Conservation (phyloP, 352 stramenopile species). For the Halophytophthora batemanensis region DNA sequence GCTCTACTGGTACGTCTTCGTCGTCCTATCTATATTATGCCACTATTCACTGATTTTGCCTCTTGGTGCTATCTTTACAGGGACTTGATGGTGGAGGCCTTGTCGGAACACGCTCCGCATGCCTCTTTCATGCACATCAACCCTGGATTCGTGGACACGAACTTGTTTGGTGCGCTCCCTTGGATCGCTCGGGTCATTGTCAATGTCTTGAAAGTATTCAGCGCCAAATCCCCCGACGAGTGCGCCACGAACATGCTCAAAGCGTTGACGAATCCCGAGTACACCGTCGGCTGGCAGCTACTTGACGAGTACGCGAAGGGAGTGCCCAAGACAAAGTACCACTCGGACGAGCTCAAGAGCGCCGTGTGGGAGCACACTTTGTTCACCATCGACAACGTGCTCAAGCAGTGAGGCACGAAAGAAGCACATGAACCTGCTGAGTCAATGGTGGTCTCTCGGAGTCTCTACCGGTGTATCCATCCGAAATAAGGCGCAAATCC, state of each 20-base stretch:
- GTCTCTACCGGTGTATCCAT: no score
- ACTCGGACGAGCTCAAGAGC: conserved; percentile 9
- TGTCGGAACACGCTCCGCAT: conserved; percentile 2
- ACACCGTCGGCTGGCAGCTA: conserved; percentile 3
- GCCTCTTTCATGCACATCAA: conserved; percentile 10
- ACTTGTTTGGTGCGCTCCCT: neutral
- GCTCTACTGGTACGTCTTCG: conserved; percentile 3
- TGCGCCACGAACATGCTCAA: neutral
- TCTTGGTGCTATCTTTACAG: neutral
- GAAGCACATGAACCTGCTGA: no score
- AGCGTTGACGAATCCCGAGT: conserved; percentile 3
- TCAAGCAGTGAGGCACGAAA: no score
- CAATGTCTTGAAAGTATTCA: neutral
- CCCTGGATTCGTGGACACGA: conserved; percentile 7
- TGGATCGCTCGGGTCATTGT: conserved; percentile 1
- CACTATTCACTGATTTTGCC: neutral
- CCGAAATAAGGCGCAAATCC: no score
- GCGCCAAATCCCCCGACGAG: conserved; percentile 1
- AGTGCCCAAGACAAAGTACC: conserved; percentile 7
- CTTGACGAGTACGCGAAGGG: conserved; percentile 3
- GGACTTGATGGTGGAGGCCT: conserved; percentile 6
- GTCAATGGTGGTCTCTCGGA: no score
- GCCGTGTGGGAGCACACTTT: conserved; percentile 8
- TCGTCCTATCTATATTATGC: neutral
- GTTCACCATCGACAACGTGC: conserved; percentile 5